Conservation (phyloP, 202 grass and related monocot species). For the Hordeum pubiflorum region DNA sequence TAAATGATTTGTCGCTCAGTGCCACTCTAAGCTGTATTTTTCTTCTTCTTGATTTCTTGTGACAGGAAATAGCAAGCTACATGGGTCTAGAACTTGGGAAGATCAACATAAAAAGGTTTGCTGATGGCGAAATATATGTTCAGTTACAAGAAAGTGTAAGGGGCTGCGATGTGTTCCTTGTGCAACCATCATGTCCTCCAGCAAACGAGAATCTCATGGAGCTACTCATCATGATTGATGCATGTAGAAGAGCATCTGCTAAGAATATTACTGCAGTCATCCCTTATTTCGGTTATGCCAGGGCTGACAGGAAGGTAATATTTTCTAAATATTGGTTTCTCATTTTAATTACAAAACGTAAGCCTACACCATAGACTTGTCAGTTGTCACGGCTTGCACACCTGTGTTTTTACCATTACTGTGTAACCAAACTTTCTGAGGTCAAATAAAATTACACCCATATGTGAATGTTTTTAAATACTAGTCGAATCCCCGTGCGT, state of each 20-base stretch:
- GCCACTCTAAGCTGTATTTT: not conserved
- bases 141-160: slow-evolving; percentile 94
- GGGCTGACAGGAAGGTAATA: slow-evolving; percentile 87
- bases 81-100: slow-evolving; percentile 90
- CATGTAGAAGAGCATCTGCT: slow-evolving; percentile 95
- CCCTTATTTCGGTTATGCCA: slow-evolving; percentile 99
- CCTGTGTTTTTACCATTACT: not conserved
- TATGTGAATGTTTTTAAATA: not conserved
- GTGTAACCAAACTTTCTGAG: not conserved
- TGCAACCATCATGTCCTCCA: slow-evolving; percentile 88
- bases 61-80: slow-evolving; percentile 92
- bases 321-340: not conserved
- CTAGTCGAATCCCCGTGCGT: too few species aligned
- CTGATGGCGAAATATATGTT: slow-evolving; percentile 96
- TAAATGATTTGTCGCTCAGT: not conserved
- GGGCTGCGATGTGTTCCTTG: slow-evolving; percentile 89
- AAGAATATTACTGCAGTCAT: slow-evolving; percentile 97
- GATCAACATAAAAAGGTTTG: slow-evolving; percentile 90
- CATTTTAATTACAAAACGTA: not conserved
- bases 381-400: not conserved
- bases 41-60: slow-evolving; percentile 1
- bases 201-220: slow-evolving; percentile 99
- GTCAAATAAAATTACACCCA: not conserved
- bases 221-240: slow-evolving; percentile 92
- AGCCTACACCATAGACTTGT: not conserved